Base-by-base conservation (phyloP, 768 basidiomycete species). In the Kwoniella newhampshirensis region DNA sequence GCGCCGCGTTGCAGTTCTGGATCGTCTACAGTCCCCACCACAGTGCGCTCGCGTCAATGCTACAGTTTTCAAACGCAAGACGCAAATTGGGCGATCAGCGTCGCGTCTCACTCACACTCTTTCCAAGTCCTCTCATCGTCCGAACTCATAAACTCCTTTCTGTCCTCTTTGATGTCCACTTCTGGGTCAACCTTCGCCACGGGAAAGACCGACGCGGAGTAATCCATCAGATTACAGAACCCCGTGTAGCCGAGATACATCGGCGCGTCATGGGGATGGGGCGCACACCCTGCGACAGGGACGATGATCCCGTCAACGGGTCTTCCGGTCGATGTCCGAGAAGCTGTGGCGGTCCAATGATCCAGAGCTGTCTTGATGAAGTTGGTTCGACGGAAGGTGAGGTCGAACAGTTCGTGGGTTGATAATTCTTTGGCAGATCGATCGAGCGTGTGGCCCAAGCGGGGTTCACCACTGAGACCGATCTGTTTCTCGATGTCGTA, bases 241-340 rank as follows among this genome's bases (percentile, higher is more conserved):
- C 76, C 78, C 0, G 87, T 87, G 64, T 86, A 88, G 43, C 75
- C 64, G 11, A 78, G 77, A 54, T 71, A 86, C 85, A 49, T 78
- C 57, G 82, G 81, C 46, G 70, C 70, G 15, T 86, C 87, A 66
- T 88, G 87, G 9, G 84, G 86, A 4, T 82, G 76, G 1, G 88
- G 85, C 0, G 80, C 76, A 66, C 78, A 84, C 1, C 86, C 80
- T 1, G 85, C 84, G 2, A 78, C 80, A 20, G 89, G 86, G 1
- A 79, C 76, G 32, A 90, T 85, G 62, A 91, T 83, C 1, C 85
- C 87, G 68, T 90, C 89, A 5, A 89, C 81, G 4, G 87, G 85
- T 1, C 89, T 77, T 1, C 85, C 86, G 0, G 87, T 89, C 0
- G 82, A 82, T 0, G 87, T 89, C 13, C 64, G 44, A 0, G 51